These are phyloP conservation scores for Solanum tarijense DNA, from an alignment of 257 asterid genomes.

Conservation along the genomic window DNA sequence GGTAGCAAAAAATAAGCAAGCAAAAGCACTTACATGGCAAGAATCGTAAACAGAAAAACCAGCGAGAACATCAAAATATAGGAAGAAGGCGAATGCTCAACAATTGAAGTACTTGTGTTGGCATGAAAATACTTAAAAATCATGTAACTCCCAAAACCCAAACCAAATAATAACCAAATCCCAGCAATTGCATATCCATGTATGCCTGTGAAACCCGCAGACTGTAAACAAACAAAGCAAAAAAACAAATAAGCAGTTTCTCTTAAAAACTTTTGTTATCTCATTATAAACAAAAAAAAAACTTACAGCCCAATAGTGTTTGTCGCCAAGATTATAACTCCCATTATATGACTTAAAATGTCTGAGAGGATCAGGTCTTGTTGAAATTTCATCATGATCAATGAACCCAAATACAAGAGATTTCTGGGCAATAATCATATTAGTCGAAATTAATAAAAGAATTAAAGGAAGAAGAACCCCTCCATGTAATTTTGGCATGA, in stretches of 20 bases:
- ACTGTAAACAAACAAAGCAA: constrained; percentile 14
- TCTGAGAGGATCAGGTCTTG: constrained; percentile 33
- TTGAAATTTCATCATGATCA: constrained; percentile 6
- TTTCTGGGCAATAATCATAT: constrained; percentile 6
- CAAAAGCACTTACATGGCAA: constrained; percentile 34
- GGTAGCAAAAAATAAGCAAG: not conserved
- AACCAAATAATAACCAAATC: constrained; percentile 36
- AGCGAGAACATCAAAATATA: constrained; percentile 19
- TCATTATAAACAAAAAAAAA: not conserved
- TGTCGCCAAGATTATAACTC: constrained; percentile 33
- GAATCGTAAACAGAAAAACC: constrained; percentile 30
- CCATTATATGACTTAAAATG: constrained; percentile 27
- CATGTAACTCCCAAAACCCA: constrained; percentile 31
- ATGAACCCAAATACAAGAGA: constrained; percentile 20
- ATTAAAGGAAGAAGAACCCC: constrained; percentile 6
- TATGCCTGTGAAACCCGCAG: constrained; percentile 45
- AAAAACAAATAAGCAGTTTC: not conserved
- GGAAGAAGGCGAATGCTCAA: constrained; percentile 14
- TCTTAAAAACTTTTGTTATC: not conserved
- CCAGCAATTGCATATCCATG: constrained; percentile 48
- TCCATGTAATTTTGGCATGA: constrained; percentile 26
- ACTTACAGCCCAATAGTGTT: constrained; percentile 62
- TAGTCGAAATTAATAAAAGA: constrained; percentile 17
- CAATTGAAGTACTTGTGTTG: constrained; percentile 1
- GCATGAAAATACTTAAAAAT: constrained; percentile 15